phyloP scores from a whole-genome alignment of 2,329 filamentous ascomycete genomes.

The Exophiala lecanii-corni region DNA sequence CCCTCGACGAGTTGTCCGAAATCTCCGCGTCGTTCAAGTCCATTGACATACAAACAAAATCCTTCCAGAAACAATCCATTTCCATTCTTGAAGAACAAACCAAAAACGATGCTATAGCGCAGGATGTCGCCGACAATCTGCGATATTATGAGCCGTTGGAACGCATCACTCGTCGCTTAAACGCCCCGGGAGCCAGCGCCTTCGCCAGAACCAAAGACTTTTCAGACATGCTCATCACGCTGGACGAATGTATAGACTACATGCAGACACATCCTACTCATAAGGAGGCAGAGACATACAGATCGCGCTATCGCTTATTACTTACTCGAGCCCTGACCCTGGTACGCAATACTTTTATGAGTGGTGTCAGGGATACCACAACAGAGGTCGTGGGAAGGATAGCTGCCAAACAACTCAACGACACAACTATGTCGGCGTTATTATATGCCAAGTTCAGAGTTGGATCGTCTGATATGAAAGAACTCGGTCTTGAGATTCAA shows the following conservation, averaged over 20 bases:
- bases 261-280: conserved; percentile 83
- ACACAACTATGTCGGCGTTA: conserved; percentile 66
- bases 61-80: conserved; percentile 89
- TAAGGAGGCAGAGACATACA: conserved; percentile 80
- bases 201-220: conserved; percentile 82
- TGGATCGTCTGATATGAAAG: conserved; percentile 61
- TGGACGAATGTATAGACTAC: conserved; percentile 88
- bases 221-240: conserved; percentile 76
- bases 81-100: conserved; percentile 77
- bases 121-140: conserved; percentile 83
- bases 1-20: conserved; percentile 69
- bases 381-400: conserved; percentile 60
- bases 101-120: conserved; percentile 70
- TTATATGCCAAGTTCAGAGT: conserved; percentile 68
- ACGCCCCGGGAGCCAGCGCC: conserved; percentile 83
- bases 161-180: conserved; percentile 80
- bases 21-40: conserved; percentile 81
- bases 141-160: conserved; percentile 94
- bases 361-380: conserved; percentile 57
- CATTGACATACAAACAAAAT: conserved; percentile 86
- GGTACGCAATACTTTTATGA: conserved; percentile 63
- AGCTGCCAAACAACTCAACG: conserved; percentile 63
- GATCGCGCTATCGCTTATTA: conserved; percentile 79
- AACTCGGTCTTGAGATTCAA: conserved; percentile 63
- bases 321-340: conserved; percentile 65